A percentile compares a stretch with the other conserved stretches of the same genome.
Evolutionary conservation across 495 filamentous ascomycete species (phyloP).

Genomic region (Aspergillus hancockii): DNA sequence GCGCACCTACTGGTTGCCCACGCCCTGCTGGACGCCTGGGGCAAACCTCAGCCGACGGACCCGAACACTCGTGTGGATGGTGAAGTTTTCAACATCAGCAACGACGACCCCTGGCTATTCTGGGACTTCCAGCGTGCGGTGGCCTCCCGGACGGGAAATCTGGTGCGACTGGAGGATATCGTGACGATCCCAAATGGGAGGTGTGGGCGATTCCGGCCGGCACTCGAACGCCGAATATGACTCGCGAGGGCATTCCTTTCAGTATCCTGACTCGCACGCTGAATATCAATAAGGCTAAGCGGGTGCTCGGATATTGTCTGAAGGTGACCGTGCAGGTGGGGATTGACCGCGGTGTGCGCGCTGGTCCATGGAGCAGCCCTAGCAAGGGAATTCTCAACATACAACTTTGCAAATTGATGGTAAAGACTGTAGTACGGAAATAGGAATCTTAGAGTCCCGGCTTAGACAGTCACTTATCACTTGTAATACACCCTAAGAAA

Average conservation of each 20-base stretch:
- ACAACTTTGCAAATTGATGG: no score
- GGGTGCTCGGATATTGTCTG: constrained; percentile 13
- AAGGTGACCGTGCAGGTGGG: constrained; percentile 12
- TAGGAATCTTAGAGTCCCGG: no score
- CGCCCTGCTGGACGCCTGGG: constrained; percentile 3
- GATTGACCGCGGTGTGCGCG: constrained; percentile 9
- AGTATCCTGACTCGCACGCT: constrained; percentile 11
- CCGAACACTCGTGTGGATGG: constrained; percentile 7
- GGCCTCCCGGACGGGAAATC: background rate
- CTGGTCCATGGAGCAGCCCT: constrained; percentile 11
- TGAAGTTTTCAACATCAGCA: constrained; percentile 13
- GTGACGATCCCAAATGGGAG: constrained; percentile 15
- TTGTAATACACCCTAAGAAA: no score
- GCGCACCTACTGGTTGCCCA: constrained; percentile 11
- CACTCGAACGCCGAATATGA: constrained; percentile 7
- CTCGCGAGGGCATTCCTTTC: constrained; percentile 14
- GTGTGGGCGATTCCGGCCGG: constrained; percentile 8
- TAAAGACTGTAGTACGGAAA: no score
- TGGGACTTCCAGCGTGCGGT: constrained; percentile 16
- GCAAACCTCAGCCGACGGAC: background rate
- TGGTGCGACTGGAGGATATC: constrained; percentile 5
- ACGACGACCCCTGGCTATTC: constrained; percentile 14
- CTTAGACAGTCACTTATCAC: no score
- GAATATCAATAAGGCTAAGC: constrained; percentile 6
- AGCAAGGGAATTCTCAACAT: no score